Evolutionary conservation across 306 rosid genomes (phyloP), one percentile per base, ranked within the genome.

Genomic region (Dryas alaskensis): DNA sequence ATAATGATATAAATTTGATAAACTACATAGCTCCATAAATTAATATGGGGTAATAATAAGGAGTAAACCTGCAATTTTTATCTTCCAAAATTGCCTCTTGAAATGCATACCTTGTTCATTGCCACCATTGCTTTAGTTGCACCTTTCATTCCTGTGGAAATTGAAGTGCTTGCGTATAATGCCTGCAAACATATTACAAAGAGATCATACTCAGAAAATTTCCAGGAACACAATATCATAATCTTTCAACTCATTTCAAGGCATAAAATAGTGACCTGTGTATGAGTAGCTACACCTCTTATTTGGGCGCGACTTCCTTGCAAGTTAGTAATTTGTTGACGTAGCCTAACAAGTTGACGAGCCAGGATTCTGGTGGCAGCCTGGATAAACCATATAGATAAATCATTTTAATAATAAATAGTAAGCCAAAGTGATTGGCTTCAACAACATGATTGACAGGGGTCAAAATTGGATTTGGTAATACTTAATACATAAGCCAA

Each of bases 241-340:
- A 17, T 11, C 67, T 17, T 54, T 66, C 4, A 40, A 43, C 40
- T 7, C 7, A 67, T 59, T 58, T 65, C 10, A 13, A 66, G n/a
- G 39, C 12, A 65, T n/a, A 47, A 13, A 58, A 67, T 55, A 10
- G 43, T 52, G 12, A 88, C 98, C 97, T 93, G 98, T 27, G 98
- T 93, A 73, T 93, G 98, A 75, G 98, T 93, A 77, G 96, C 86
- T 52, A 93, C 96, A 13, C 98, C 98, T 87, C 98, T 87, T 75
- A 93, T 91, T 76, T 93, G 98, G 60, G 98, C 98, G 65, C 98
- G 98, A 79, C 98, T 93, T 51, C 98, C 98, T 79, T 93, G 98
- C 84, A 93, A 81, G 88, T 93, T 93, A 70, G 94, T 89, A 82
- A 93, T 93, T 72, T 93, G 98, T 86, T 93, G 98, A 53, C 98